Base-by-base conservation (phyloP, 306 rosid genomes). In the Dryas octopetala region DNA sequence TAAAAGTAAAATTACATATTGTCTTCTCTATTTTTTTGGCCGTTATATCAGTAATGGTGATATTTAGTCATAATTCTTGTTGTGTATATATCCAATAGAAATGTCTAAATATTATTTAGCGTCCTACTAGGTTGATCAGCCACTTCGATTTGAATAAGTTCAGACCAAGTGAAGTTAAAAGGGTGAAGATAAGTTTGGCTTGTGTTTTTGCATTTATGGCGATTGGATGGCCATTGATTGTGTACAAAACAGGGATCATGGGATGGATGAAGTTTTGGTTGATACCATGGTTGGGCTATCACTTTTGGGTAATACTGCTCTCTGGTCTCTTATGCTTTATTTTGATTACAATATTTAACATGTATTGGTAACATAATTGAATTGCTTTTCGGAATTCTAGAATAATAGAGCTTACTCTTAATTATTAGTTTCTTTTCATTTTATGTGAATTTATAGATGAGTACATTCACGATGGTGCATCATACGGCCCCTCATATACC, bases 241-340 rank as follows among this genome's bases (percentile, higher is more conserved):
- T 95, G 78, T 92, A 81, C 85, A 95, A 90, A 89, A 70, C 91
- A 0, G 99, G 99, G 78, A 85, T 92, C 62, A 71, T 92, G 81
- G 99, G 99, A 78, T 95, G 99, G 99, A 76, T 95, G 78, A 95
- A 95, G 71, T 95, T 83, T 88, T 95, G 99, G 99, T 69, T 95
- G 87, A 92, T 95, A 97, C 99, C 99, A 43, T 95, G 97, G 97
- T 81, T 92, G 82, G 99, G 97, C 76, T 95, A 92, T 79, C 97
- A 95, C 92, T 92, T 95, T 73, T 95, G 99, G 99, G 99, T 95
- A 95, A 82, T 79, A 52, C 79, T 59, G 52, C 69, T 80, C 80
- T 68, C 67, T 59, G 19, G 52, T 74, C 62, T 60, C 80, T 66
- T 51, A 45, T 48, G 0, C 46, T 59, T 57, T 26, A 47, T 17